Base-by-base conservation (phyloP, 164 flowering plant species). In the Vitis cinerea region DNA sequence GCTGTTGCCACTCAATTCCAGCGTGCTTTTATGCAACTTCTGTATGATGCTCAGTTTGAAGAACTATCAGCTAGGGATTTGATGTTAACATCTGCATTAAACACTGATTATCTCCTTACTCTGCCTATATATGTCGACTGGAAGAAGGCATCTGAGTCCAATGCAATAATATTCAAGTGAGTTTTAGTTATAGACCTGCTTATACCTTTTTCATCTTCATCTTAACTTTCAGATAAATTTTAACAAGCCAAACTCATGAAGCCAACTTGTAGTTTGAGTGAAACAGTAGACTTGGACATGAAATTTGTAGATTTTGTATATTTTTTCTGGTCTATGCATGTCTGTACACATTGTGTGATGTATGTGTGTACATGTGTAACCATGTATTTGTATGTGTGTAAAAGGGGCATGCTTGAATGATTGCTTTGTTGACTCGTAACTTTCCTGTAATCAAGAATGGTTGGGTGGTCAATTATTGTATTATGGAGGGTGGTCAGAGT, bases 91-190 rank as follows among this genome's bases (percentile, higher is more conserved):
- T 90, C 98, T 64, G 90, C 97, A 30, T 70, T 95, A 68, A 95
- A 95, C 73, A 87, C 93, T 19, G 98, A 95, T 77, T 95, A 95
- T 81, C 92, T 95, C 19, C 92, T 95, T 65, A 95, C 94, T 50
- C 79, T 95, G 85, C 98, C 99, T 37, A 77, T 95, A 72, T 83
- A 85, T 77, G 92, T 95, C 62, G 98, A 95, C 75, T 95, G 99
- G 99, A 90, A 90, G 79, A 90, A 70, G 76, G 98, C 98, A 68
- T 90, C 85, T 10, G 86, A 87, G 71, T 88, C 99, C 31, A 91
- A 90, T 81, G 94, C 94, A 9, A 91, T 95, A 73, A 87, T 95
- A 77, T 95, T 86, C 88, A 88, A 97, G 99, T 91, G 64, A 71
- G 44, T 49, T 64, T 50, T 44, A 47, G 9, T 19, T 61, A 12